phyloP scores from a whole-genome alignment of 2,329 filamentous ascomycete genomes.

The Botryosphaeria dothidea region DNA sequence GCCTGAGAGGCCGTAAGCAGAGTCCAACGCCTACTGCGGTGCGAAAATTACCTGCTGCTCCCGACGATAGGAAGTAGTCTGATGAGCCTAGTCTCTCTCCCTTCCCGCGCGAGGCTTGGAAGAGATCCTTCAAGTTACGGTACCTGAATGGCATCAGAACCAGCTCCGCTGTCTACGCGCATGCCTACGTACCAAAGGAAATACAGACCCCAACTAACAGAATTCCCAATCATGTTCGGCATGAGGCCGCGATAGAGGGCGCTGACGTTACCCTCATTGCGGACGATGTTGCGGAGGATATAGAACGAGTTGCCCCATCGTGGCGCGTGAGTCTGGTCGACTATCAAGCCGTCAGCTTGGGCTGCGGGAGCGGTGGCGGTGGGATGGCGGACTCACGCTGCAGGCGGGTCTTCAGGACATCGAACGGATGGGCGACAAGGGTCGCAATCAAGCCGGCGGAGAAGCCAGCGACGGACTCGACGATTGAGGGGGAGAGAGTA shows the following conservation, averaged over 20 bases:
- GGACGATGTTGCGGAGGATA: slow-evolving; percentile 53
- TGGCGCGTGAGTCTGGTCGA: slow-evolving; percentile 23
- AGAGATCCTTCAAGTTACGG: slow-evolving; percentile 58
- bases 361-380: neutral
- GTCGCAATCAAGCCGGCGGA: slow-evolving; percentile 86
- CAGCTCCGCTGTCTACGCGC: neutral
- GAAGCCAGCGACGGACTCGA: slow-evolving; percentile 89
- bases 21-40: neutral
- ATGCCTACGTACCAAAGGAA: slow-evolving; percentile 63
- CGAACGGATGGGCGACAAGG: slow-evolving; percentile 84
- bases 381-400: slow-evolving; percentile 63
- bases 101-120: slow-evolving; percentile 44
- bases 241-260: slow-evolving; percentile 87
- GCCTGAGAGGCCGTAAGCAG: slow-evolving; percentile 50
- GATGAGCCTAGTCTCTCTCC: slow-evolving; percentile 54
- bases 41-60: slow-evolving; percentile 50
- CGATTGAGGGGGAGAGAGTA: slow-evolving; percentile 62
- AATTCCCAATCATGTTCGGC: slow-evolving; percentile 89
- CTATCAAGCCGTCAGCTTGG: slow-evolving; percentile 15
- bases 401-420: slow-evolving; percentile 94
- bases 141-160: slow-evolving; percentile 42
- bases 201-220: slow-evolving; percentile 86
- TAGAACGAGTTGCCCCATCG: slow-evolving; percentile 53
- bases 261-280: slow-evolving; percentile 58
- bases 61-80: slow-evolving; percentile 82